Evolutionary conservation across 2,329 filamentous ascomycete genomes (phyloP).

Genomic region (Cercospora citrullina): DNA sequence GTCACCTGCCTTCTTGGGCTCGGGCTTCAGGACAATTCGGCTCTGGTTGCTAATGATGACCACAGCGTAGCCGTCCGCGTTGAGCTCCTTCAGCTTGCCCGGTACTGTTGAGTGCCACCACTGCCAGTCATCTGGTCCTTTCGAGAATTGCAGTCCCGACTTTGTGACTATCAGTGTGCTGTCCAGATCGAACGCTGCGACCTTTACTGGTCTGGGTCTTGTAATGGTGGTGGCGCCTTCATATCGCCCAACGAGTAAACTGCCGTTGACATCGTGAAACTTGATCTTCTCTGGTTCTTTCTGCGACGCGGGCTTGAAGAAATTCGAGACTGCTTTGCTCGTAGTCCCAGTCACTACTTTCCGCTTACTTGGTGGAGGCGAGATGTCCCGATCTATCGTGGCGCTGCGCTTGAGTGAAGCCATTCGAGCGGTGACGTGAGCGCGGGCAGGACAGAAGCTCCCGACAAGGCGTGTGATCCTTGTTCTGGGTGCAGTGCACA

Average conservation of each 20-base stretch:
- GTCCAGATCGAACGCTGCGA: constrained; percentile 77
- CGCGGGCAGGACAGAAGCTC: not conserved
- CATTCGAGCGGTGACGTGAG: constrained; percentile 7
- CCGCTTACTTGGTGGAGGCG: constrained; percentile 59
- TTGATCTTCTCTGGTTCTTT: constrained; percentile 74
- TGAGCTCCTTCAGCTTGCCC: constrained; percentile 63
- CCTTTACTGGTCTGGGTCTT: constrained; percentile 51
- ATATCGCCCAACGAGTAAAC: constrained; percentile 76
- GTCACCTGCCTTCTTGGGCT: constrained; percentile 63
- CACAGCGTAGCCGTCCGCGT: constrained; percentile 72
- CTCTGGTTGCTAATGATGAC: constrained; percentile 88
- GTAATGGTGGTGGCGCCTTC: constrained; percentile 31
- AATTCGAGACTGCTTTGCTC: constrained; percentile 70
- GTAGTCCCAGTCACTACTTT: constrained; percentile 57
- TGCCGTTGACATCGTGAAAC: constrained; percentile 68
- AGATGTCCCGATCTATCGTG: constrained; percentile 50
- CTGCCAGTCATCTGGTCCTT: constrained; percentile 78
- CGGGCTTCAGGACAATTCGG: constrained; percentile 71
- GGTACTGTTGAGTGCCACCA: constrained; percentile 85
- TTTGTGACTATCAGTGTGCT: constrained; percentile 80
- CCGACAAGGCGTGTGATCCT: not conserved
- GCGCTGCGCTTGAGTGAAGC: constrained; percentile 40
- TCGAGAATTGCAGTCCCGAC: constrained; percentile 77
- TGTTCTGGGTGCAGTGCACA: not conserved
- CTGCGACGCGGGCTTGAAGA: constrained; percentile 84